Conservation (phyloP, 2,329 filamentous ascomycete genomes). For the Microsporum canis region DNA sequence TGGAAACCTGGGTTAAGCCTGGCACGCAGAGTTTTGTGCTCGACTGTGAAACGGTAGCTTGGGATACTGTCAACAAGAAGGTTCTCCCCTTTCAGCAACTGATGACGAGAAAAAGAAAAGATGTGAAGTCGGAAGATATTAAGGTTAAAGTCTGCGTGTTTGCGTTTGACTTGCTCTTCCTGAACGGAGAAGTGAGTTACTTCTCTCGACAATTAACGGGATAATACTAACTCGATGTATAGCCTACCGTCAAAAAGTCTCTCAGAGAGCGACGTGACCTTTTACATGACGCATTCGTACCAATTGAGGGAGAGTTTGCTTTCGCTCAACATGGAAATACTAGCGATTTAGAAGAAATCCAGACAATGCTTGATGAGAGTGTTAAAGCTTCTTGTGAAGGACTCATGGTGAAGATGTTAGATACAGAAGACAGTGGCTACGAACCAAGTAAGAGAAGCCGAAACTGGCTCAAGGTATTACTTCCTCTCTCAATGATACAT, state of each 20-base stretch:
- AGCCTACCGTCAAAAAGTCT: conserved; percentile 71
- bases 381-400: conserved; percentile 95
- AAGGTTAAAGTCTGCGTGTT: conserved; percentile 97
- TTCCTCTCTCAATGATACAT: neutral
- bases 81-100: conserved; percentile 94
- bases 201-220: neutral
- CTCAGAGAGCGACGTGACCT: conserved; percentile 73
- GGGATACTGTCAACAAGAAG: conserved; percentile 92
- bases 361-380: conserved; percentile 81
- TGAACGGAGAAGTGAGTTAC: conserved; percentile 63
- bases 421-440: conserved; percentile 83
- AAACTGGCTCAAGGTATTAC: conserved; percentile 84
- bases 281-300: conserved; percentile 59
- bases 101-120: conserved; percentile 96
- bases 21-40: conserved; percentile 91
- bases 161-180: conserved; percentile 85
- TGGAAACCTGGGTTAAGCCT: conserved; percentile 78
- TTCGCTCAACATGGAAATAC: conserved; percentile 82
- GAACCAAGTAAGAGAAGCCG: conserved; percentile 92
- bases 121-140: conserved; percentile 88
- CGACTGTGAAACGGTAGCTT: conserved; percentile 96
- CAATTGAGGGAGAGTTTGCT: conserved; percentile 78
- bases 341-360: conserved; percentile 85
- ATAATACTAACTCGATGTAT: conserved; percentile 9
- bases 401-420: conserved; percentile 98